Conservation (phyloP, 2,329 filamentous ascomycete genomes). For the Fusarium paranaense region DNA sequence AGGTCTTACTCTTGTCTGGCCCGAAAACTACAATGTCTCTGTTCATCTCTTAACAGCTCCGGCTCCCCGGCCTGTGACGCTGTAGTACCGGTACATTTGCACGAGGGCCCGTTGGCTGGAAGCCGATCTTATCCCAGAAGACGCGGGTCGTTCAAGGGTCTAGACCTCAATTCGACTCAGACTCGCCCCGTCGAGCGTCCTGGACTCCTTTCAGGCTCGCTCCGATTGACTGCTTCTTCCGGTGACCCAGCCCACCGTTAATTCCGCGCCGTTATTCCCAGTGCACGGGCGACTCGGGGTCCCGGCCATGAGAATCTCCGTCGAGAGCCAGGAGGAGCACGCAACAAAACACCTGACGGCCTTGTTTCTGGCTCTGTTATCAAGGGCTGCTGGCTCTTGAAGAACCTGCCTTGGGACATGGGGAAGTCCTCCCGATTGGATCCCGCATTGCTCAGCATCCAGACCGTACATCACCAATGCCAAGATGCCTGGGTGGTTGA, state of each 20-base stretch:
- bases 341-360: not conserved
- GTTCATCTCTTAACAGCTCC: conserved; percentile 3
- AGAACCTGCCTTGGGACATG: not conserved
- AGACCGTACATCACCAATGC: not conserved
- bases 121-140: conserved; percentile 30
- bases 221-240: conserved; percentile 4
- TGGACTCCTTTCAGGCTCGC: conserved; percentile 2
- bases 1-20: not conserved
- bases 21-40: not conserved
- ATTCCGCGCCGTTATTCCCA: conserved; percentile 30
- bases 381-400: not conserved
- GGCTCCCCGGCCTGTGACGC: conserved; percentile 2
- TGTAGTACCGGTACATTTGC: conserved; percentile 20
- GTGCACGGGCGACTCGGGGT: conserved; percentile 20
- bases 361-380: not conserved
- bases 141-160: conserved; percentile 21
- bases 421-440: not conserved
- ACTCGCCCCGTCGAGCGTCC: conserved; percentile 1
- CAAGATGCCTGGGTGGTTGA: not conserved
- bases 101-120: conserved; percentile 14
- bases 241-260: not conserved
- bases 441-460: not conserved
- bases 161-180: conserved; percentile 31
- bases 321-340: not conserved
- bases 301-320: conserved; percentile 18